Percentiles rank a stretch among this genome's conserved stretches.
Evolutionary conservation across 1,139 yeast species (phyloP).

Genomic region (Hemisphaericaspora subhashii): DNA sequence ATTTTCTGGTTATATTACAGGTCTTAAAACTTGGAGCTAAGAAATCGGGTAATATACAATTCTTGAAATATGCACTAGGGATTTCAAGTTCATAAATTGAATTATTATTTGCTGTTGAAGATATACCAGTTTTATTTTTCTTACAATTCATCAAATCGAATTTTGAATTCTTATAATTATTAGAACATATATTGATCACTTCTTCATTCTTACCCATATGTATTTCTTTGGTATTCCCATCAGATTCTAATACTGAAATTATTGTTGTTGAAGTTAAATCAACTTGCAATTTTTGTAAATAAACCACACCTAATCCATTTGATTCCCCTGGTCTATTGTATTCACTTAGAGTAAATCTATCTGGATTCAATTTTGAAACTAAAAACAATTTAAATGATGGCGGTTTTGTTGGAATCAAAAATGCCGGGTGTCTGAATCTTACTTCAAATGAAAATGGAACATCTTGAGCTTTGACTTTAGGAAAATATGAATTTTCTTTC

Average conservation of each 20-base stretch:
- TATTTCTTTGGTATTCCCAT: slow-evolving; percentile 23
- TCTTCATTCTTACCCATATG: slow-evolving; percentile 34
- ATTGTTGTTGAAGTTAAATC: slow-evolving; percentile 34
- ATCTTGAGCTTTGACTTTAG: slow-evolving; percentile 34
- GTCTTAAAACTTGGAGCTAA: slow-evolving; percentile 57
- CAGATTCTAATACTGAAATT: slow-evolving; percentile 38
- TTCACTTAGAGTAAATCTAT: slow-evolving; percentile 35
- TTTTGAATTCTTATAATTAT: slow-evolving; percentile 34
- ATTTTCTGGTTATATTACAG: slow-evolving; percentile 56
- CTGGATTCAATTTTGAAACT: slow-evolving; percentile 36
- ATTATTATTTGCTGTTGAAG: slow-evolving; percentile 18
- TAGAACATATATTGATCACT: slow-evolving; percentile 29
- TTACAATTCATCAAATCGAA: slow-evolving; percentile 42
- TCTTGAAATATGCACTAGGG: slow-evolving; percentile 39
- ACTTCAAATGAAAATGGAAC: slow-evolving; percentile 49
- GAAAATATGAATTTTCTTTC: slow-evolving; percentile 12
- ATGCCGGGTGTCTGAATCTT: slow-evolving; percentile 48
- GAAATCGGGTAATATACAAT: slow-evolving; percentile 48
- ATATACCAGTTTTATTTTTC: slow-evolving; percentile 26
- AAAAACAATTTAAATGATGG: slow-evolving; percentile 43
- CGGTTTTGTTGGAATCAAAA: slow-evolving; percentile 40
- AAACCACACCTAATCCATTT: slow-evolving; percentile 50
- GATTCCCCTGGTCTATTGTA: slow-evolving; percentile 40
- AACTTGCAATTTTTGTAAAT: slow-evolving; percentile 37
- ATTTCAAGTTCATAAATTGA: slow-evolving; percentile 45